Evolutionary conservation across 106 monocot genomes (phyloP).

Genomic region (Dioscorea dumetorum): DNA sequence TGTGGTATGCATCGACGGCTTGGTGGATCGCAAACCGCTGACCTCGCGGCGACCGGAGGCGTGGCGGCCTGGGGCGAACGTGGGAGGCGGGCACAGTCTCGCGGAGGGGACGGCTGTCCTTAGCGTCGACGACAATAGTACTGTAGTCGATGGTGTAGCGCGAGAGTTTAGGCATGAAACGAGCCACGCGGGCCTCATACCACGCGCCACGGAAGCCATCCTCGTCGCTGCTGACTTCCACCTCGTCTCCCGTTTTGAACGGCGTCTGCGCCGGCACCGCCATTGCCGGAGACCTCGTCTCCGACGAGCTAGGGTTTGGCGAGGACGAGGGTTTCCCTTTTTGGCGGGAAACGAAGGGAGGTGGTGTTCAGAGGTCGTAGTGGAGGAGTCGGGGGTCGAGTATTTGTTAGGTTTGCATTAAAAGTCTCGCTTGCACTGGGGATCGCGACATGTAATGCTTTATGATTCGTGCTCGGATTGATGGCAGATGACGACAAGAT

Average conservation of each 20-base stretch:
- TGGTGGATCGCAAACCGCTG: slow-evolving; percentile 15
- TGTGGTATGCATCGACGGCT: slow-evolving; percentile 44
- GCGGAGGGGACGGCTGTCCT: slow-evolving; percentile 13
- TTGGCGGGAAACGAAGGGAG: not conserved
- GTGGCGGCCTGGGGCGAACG: slow-evolving; percentile 38
- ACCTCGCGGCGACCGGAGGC: not conserved
- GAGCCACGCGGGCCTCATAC: slow-evolving; percentile 35
- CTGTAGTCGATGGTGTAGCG: slow-evolving; percentile 34
- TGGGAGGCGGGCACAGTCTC: slow-evolving; percentile 15
- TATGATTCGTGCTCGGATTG: too few relatives aligned
- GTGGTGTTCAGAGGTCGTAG: too few relatives aligned
- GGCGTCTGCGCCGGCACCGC: not conserved
- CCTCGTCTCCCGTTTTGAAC: slow-evolving; percentile 25
- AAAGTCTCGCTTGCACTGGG: too few relatives aligned
- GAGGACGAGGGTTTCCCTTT: not conserved
- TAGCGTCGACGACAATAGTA: slow-evolving; percentile 18
- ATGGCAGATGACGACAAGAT: too few relatives aligned
- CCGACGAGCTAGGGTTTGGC: not conserved
- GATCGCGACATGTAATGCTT: too few relatives aligned
- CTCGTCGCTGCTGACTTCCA: slow-evolving; percentile 44
- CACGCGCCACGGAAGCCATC: slow-evolving; percentile 38
- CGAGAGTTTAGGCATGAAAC: slow-evolving; percentile 6
- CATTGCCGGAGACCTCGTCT: not conserved
- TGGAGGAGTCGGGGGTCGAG: too few relatives aligned
- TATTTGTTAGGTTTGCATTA: too few relatives aligned